Evolutionary conservation across 2,329 filamentous ascomycete species (phyloP).

Genomic region (Clarireedia homoeocarpa): DNA sequence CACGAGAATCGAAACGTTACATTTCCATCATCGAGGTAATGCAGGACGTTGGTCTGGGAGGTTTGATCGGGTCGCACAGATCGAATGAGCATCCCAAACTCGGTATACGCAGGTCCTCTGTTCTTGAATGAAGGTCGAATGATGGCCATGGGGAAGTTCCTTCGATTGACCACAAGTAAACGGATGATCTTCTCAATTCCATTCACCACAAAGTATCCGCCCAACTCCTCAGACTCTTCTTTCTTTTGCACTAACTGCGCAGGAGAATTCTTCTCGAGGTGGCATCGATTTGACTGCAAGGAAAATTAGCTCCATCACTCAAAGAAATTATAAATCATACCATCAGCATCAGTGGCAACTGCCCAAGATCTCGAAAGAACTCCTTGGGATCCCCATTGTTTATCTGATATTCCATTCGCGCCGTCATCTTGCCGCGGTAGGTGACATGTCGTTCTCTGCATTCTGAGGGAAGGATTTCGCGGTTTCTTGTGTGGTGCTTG

Average conservation of each 20-base stretch:
- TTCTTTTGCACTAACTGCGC: constrained; percentile 76
- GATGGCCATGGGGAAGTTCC: constrained; percentile 95
- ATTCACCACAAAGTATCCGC: constrained; percentile 96
- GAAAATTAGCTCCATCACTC: constrained; percentile 18
- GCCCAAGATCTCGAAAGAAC: constrained; percentile 75
- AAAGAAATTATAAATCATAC: constrained; percentile 35
- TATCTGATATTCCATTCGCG: constrained; percentile 75
- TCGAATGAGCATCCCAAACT: constrained; percentile 83
- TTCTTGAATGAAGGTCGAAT: constrained; percentile 82
- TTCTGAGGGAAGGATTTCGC: constrained; percentile 85
- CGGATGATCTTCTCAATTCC: constrained; percentile 96
- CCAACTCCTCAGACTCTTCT: constrained; percentile 92
- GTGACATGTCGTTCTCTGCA: constrained; percentile 89
- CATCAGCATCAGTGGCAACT: constrained; percentile 89
- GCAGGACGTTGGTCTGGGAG: constrained; percentile 92
- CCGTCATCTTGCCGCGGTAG: constrained; percentile 80
- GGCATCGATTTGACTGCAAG: constrained; percentile 73
- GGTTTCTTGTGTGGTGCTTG: constrained; percentile 69
- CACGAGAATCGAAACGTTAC: constrained; percentile 96
- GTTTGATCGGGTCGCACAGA: constrained; percentile 95
- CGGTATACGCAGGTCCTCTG: constrained; percentile 79
- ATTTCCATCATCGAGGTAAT: constrained; percentile 93
- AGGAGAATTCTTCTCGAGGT: constrained; percentile 79
- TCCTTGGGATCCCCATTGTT: constrained; percentile 83
- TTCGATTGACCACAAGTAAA: constrained; percentile 78